Evolutionary conservation across 176 grass and related monocot species (phyloP), one percentile per base, ranked within the genome.

Genomic region (Elaeis guineensis): DNA sequence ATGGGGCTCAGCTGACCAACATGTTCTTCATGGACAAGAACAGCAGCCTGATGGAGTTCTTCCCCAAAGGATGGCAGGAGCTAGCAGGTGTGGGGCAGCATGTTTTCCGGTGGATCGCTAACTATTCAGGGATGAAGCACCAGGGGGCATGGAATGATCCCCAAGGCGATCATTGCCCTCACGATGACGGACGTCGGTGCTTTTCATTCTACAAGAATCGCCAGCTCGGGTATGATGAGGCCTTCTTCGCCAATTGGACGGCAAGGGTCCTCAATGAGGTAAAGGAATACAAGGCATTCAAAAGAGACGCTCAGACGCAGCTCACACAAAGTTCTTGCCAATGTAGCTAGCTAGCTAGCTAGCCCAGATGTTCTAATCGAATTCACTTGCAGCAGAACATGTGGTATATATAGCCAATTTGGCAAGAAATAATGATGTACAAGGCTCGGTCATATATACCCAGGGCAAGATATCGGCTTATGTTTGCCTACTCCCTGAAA

Each of bases 21-120:
- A 55, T 67, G 64, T 67, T 67, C 51, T 67, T 67, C 64, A 67
- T 67, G 64, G 64, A 67, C 51, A 67, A 32, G 64, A 67, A 54
- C 51, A 55, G 64, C 64, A 67, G 64, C 64, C 17, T 55, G 5
- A 67, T 67, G 64, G 64, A 67, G 64, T 67, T 55, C 64, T 67
- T 54, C 64, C 64, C 64, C n/a, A 55, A 26, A 16, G 50, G 64
- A 8, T 67, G 64, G 64, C 35, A 14, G 9, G 51, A 55, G 17
- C 25, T 67, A 9, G 64, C 64, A 17, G 64, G 51, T 11, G 51
- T 51, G 16, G 51, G 64, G 6, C 50, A 54, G n/a, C 16, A 54
- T 24, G 64, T 67, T 16, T 67, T 6, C 25, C 22, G n/a, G 23
- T 67, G 64, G 64, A 7, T 67, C 6, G 64, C 64, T 15, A 11